Conservation (phyloP, 805 yeast genomes). For the Ogataea neopini region DNA sequence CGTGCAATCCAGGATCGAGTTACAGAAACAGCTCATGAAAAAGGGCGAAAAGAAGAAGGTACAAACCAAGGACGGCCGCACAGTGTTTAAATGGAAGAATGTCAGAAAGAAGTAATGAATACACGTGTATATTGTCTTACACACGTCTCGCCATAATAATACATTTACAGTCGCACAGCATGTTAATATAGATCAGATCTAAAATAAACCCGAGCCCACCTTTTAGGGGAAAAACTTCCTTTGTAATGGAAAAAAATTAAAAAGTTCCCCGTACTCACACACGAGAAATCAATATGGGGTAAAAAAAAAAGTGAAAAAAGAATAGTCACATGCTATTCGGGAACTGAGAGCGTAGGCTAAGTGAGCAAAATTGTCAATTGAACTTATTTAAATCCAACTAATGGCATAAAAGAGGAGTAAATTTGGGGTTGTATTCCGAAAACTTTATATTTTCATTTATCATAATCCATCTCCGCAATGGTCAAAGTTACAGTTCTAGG, state of each 20-base stretch:
- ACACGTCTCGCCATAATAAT: not conserved
- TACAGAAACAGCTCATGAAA: constrained; percentile 86
- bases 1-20: constrained; percentile 71
- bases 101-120: constrained; percentile 56
- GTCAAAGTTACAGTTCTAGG: constrained; percentile 66
- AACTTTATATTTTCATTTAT: not conserved
- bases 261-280: not conserved
- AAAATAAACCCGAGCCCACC: not conserved
- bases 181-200: not conserved
- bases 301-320: not conserved
- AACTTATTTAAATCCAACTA: not conserved
- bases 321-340: not conserved
- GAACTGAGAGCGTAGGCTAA: not conserved
- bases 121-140: not conserved
- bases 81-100: constrained; percentile 81
- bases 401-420: not conserved
- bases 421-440: not conserved
- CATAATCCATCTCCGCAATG: not conserved
- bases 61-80: constrained; percentile 63
- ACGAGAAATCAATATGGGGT: not conserved
- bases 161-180: not conserved
- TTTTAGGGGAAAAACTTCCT: not conserved
- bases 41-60: constrained; percentile 84
- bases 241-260: not conserved
- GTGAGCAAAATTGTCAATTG: not conserved